phyloP scores from a whole-genome alignment of 495 filamentous ascomycete genomes.

The Lasiosphaeria miniovina region DNA sequence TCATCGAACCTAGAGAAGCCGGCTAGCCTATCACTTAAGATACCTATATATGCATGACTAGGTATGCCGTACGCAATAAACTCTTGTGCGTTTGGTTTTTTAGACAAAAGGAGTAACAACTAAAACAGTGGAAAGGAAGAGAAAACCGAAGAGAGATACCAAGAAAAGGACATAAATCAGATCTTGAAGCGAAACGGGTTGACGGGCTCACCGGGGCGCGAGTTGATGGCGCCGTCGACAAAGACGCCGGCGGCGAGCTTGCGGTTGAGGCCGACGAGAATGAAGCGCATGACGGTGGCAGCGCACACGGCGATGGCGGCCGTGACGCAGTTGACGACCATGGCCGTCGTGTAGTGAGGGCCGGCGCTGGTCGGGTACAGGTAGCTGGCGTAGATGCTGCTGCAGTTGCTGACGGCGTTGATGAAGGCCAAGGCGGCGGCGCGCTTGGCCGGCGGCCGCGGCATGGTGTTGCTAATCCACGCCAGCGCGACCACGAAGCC shows the following conservation, averaged over 20 bases:
- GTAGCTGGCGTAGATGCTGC: conserved; percentile 73
- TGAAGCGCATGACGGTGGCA: conserved; percentile 61
- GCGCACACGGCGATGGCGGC: conserved; percentile 62
- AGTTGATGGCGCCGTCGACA: conserved; percentile 49
- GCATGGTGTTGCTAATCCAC: conserved; percentile 78
- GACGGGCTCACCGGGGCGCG: conserved; percentile 51
- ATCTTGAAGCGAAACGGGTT: conserved; percentile 65
- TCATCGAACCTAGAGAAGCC: no score
- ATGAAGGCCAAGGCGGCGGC: conserved; percentile 78
- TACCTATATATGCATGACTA: no score
- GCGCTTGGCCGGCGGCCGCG: conserved; percentile 80
- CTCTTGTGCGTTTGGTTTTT: no score
- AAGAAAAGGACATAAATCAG: conserved; percentile 20
- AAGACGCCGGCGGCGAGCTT: conserved; percentile 59
- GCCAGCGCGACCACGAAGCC: conserved; percentile 71
- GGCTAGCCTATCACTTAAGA: no score
- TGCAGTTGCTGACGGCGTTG: conserved; percentile 74
- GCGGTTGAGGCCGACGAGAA: conserved; percentile 67
- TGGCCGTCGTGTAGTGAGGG: conserved; percentile 60
- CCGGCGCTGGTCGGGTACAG: conserved; percentile 50
- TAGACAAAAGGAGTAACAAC: no score
- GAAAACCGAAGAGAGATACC: background rate
- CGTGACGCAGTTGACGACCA: conserved; percentile 70
- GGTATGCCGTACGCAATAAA: no score
- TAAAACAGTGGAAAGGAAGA: background rate